Evolutionary conservation across 208 protist species (phyloP), one percentile per base, ranked within the genome.

Genomic region (Zelonia costaricensis): DNA sequence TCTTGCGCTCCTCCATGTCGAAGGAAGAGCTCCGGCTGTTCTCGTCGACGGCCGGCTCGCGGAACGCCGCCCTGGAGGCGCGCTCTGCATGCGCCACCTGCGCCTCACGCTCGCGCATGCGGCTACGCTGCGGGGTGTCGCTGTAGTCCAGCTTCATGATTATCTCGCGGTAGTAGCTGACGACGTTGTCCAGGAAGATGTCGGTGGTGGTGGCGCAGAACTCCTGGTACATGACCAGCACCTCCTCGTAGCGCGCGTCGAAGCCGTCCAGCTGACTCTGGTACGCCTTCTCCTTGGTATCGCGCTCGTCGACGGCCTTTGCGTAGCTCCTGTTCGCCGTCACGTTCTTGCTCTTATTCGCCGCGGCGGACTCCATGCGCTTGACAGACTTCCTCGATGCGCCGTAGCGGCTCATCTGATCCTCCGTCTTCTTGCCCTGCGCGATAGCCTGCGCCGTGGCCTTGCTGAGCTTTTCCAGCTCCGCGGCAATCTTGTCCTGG

Each of bases 271-370:
- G 45, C 22, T 65, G 27, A 16, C 20, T 40, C 22, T 42, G 3
- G 45, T 43, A 69, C 8, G 40, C 33, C 15, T 20, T 31, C 16
- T 71, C 58, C 27, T 53, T 62, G 7, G 22, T 49, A 22, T 64
- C 46, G 43, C 74, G 61, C 4, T 60, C 23, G 0, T 18, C 23
- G 20, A 70, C 43, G 2, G 45, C 43, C 28, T 45, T 44, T 4
- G 27, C 16, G 62, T 75, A 75, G 31, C 25, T 23, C 39, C 30
- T 45, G 45, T 59, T 54, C 8, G 3, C 4, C 25, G 47, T 48
- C 16, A 76, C 25, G 31, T 74, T 58, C 48, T 45, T 76, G 18
- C 63, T 52, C 27, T 74, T 75, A 23, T 63, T 64, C 23, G 40
- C 13, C 0, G n/a, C 63, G 0, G 44, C 42, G 8, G 16, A 49